phyloP scores from a whole-genome alignment of 495 filamentous ascomycete genomes.

The Talaromyces thailandensis region DNA sequence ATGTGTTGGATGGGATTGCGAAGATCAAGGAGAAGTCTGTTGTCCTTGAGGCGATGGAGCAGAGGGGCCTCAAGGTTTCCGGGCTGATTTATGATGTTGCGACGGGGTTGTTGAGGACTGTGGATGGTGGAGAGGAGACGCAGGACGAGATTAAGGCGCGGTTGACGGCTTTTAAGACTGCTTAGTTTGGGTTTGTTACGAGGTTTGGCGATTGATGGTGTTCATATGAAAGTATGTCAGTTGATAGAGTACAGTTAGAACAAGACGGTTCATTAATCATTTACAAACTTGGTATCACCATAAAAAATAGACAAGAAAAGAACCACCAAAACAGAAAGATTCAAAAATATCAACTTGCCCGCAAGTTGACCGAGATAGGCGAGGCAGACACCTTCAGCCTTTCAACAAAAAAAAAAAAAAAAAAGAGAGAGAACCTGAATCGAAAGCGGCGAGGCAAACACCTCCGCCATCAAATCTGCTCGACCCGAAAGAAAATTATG shows the following conservation, averaged over 20 bases:
- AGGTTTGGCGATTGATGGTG: not conserved
- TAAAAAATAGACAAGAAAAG: not conserved
- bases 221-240: not conserved
- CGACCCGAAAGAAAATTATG: not conserved
- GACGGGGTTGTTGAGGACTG: conserved; percentile 47
- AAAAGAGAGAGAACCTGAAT: too few relatives aligned
- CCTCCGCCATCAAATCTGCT: not conserved
- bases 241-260: not conserved
- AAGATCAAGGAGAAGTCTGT: conserved; percentile 51
- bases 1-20: conserved; percentile 57
- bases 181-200: not conserved
- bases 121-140: conserved; percentile 35
- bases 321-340: not conserved
- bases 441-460: not conserved
- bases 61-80: conserved; percentile 64
- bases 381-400: not conserved
- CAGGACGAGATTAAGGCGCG: conserved; percentile 29
- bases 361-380: not conserved
- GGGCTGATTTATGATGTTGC: conserved; percentile 62
- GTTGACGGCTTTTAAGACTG: conserved; percentile 30
- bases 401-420: too few relatives aligned
- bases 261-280: not conserved
- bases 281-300: not conserved
- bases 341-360: not conserved
- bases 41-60: conserved; percentile 55